phyloP scores from a whole-genome alignment of 2,329 filamentous ascomycete genomes.

The Fusarium sp. region DNA sequence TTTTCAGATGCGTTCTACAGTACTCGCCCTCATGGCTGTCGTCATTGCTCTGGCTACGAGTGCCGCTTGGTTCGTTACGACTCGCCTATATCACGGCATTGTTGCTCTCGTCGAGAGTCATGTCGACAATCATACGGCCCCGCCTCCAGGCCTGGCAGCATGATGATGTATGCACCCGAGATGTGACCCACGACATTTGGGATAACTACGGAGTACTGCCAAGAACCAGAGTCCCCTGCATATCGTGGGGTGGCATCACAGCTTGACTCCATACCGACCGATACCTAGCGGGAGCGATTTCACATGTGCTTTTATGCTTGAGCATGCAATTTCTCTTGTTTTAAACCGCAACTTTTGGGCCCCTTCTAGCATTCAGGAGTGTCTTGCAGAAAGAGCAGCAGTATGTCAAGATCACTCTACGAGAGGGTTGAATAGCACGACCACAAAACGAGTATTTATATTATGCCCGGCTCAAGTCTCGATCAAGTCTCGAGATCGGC shows the following conservation, averaged over 20 bases:
- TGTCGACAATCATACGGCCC: conserved; percentile 13
- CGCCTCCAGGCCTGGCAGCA: conserved; percentile 11
- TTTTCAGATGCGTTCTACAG: conserved; percentile 64
- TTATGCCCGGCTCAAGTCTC: background rate
- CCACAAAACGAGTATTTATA: background rate
- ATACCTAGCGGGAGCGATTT: background rate
- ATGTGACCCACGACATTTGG: background rate
- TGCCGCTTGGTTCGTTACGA: conserved; percentile 27
- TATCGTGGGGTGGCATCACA: conserved; percentile 9
- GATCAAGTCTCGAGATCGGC: conserved; percentile 19
- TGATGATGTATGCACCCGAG: conserved; percentile 5
- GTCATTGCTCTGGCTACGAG: conserved; percentile 18
- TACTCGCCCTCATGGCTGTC: conserved; percentile 61
- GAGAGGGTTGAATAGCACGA: background rate
- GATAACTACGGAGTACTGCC: background rate
- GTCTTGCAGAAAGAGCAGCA: conserved; percentile 1
- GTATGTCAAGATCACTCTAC: background rate
- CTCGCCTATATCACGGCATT: conserved; percentile 26
- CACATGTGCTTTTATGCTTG: background rate
- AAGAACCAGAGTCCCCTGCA: background rate
- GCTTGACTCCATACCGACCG: background rate
- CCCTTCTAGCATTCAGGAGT: conserved; percentile 3
- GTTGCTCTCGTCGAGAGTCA: conserved; percentile 17
- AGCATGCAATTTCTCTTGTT: background rate
- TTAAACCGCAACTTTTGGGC: conserved; percentile 1